These are phyloP conservation scores for Hibiscus trionum DNA, from an alignment of 345 rosid genomes.

Conservation along the genomic window DNA sequence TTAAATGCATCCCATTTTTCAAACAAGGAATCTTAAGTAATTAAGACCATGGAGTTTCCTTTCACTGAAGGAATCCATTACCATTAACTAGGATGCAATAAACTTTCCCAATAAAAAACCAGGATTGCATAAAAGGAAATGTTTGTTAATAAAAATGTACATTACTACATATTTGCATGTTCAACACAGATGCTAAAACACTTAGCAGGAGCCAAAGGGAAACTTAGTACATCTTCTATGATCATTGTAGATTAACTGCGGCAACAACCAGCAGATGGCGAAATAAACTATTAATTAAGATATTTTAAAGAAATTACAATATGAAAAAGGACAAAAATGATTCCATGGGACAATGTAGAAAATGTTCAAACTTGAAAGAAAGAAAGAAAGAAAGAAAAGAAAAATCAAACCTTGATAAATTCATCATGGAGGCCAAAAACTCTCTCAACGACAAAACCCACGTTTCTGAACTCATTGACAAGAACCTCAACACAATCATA, in stretches of 20 bases:
- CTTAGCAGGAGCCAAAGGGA: conserved; percentile 4
- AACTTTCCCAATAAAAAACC: not conserved
- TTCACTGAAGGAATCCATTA: not conserved
- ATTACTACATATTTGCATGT: not conserved
- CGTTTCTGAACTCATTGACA: conserved; percentile 46
- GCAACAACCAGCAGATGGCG: not conserved
- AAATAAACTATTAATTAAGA: not conserved
- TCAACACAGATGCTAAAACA: not conserved
- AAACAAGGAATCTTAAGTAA: not conserved
- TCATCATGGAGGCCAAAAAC: conserved; percentile 68
- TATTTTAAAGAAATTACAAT: not conserved
- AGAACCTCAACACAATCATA: conserved; percentile 62
- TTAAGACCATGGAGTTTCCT: not conserved
- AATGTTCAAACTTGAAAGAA: conserved; percentile 1
- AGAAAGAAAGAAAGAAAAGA: not conserved
- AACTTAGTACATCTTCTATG: not conserved
- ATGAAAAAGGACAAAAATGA: not conserved
- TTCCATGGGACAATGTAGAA: not conserved
- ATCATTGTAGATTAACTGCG: not conserved
- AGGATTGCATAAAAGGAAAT: not conserved
- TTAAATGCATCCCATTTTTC: not conserved
- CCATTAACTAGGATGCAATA: not conserved
- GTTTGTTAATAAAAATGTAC: not conserved
- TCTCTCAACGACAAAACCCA: conserved; percentile 54
- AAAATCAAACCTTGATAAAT: conserved; percentile 55